phyloP scores from a whole-genome alignment of 805 yeast genomes.

The Candida piceae region DNA sequence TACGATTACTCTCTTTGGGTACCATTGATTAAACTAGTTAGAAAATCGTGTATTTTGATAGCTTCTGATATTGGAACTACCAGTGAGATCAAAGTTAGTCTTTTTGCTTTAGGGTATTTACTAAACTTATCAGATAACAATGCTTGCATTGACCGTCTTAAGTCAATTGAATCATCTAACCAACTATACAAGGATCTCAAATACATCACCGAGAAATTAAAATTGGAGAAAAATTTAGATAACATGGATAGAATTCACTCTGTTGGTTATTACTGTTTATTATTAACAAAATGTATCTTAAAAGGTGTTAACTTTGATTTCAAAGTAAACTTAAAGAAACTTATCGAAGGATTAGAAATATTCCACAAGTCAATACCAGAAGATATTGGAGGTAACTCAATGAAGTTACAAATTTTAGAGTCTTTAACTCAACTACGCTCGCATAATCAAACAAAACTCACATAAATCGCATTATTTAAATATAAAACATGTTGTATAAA shows the following conservation, averaged over 20 bases:
- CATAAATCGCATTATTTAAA: too few relatives aligned
- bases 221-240: conserved; percentile 3
- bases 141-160: neutral
- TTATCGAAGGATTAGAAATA: conserved; percentile 8
- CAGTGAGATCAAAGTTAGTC: conserved; percentile 7
- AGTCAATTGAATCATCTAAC: neutral
- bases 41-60: conserved; percentile 7
- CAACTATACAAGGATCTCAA: conserved; percentile 1
- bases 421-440: conserved; percentile 1
- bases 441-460: too few relatives aligned
- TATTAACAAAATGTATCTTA: conserved; percentile 7
- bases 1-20: conserved; percentile 4
- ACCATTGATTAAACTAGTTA: conserved; percentile 9
- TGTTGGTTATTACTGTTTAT: conserved; percentile 25
- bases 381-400: conserved; percentile 5
- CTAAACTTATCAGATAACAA: conserved; percentile 8
- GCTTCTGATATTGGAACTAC: conserved; percentile 1
- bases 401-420: conserved; percentile 6
- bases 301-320: neutral
- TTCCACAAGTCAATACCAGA: conserved; percentile 9
- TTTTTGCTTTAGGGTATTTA: conserved; percentile 18
- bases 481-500: too few relatives aligned
- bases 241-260: conserved; percentile 17
- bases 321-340: conserved; percentile 2
- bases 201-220: conserved; percentile 2